Evolutionary conservation across 257 asterid genomes (phyloP).

Genomic region (Hygrophila difformis): DNA sequence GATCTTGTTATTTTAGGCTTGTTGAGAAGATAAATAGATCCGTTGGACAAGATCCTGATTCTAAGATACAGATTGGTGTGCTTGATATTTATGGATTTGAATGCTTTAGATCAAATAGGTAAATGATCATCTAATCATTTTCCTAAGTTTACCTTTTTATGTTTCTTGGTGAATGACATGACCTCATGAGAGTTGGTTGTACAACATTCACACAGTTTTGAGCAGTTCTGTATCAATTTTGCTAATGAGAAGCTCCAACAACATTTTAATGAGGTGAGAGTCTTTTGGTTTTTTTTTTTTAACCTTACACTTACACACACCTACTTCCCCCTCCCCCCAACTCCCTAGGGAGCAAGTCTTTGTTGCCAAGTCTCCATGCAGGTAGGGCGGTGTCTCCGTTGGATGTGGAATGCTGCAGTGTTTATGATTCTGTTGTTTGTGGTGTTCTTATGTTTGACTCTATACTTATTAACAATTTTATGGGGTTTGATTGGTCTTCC

Average conservation of each 20-base stretch:
- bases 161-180: conserved; percentile 10
- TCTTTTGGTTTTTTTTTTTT: too few relatives aligned
- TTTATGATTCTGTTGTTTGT: conserved; percentile 15
- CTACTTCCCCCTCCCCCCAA: too few relatives aligned
- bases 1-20: conserved; percentile 57
- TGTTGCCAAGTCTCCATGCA: too few relatives aligned
- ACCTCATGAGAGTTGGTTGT: too few relatives aligned
- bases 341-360: too few relatives aligned
- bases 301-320: too few relatives aligned
- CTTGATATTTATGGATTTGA: conserved; percentile 98
- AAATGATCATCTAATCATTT: conserved; percentile 8
- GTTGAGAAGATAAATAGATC: conserved; percentile 91
- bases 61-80: conserved; percentile 87
- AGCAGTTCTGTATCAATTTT: conserved; percentile 97
- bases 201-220: conserved; percentile 54
- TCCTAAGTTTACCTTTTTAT: background rate
- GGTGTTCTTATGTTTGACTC: conserved; percentile 14
- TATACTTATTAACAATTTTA: conserved; percentile 10
- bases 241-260: conserved; percentile 99
- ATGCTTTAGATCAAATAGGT: conserved; percentile 92
- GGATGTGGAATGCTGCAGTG: too few relatives aligned
- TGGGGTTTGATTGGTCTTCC: conserved; percentile 31
- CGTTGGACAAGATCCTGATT: conserved; percentile 93
- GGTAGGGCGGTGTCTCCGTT: too few relatives aligned
- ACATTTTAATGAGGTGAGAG: conserved; percentile 90